A percentile compares a stretch with the other conserved stretches of the same genome.
These are phyloP conservation scores for Serendipita sp. DNA, from an alignment of 768 basidiomycete genomes.

Conservation along the genomic window DNA sequence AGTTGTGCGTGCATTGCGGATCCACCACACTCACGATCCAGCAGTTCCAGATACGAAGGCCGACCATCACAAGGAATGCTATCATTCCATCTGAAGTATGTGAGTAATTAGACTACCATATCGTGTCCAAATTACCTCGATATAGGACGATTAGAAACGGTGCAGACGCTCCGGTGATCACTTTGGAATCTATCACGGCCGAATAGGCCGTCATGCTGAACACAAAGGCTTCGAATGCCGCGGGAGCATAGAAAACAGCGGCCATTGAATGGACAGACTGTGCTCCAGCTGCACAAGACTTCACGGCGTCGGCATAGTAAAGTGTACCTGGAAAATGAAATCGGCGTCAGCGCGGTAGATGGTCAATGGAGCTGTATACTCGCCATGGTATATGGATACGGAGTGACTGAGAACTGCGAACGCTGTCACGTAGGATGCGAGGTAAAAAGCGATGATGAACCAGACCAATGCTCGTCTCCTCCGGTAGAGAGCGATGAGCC, in stretches of 20 bases:
- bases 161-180: neutral
- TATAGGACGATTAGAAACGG: neutral
- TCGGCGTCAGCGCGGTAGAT: no score
- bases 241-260: neutral
- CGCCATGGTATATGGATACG: neutral
- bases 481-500: neutral
- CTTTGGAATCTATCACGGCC: neutral
- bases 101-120: no score
- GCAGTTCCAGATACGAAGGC: neutral
- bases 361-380: no score
- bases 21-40: conserved; percentile 2
- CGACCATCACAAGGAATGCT: no score
- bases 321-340: neutral
- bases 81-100: no score
- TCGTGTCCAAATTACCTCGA: neutral
- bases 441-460: neutral
- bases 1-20: neutral
- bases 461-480: neutral
- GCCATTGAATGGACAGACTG: neutral
- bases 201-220: neutral
- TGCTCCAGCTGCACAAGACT: neutral
- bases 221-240: neutral
- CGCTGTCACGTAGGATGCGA: neutral
- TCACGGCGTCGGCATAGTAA: neutral
- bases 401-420: neutral